These are phyloP conservation scores for Pestalotiopsis sp. DNA, from an alignment of 2,329 filamentous ascomycete genomes.

Conservation along the genomic window DNA sequence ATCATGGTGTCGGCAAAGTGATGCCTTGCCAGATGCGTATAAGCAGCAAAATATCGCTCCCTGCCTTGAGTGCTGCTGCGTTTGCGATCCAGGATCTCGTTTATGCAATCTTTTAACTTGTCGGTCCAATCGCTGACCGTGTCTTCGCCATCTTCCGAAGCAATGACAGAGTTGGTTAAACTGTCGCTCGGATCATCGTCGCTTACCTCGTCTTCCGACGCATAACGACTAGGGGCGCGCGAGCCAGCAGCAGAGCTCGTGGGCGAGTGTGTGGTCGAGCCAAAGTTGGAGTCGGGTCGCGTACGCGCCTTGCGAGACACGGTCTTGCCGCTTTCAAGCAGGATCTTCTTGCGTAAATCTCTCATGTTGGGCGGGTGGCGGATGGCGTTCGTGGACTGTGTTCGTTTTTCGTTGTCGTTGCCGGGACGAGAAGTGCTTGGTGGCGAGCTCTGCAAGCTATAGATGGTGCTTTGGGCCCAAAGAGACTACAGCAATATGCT, in stretches of 20 bases:
- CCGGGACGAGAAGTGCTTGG: not conserved
- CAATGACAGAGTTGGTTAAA: constrained; percentile 49
- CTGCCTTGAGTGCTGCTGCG: constrained; percentile 73
- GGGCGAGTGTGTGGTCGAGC: constrained; percentile 61
- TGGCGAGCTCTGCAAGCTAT: not conserved
- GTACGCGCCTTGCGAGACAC: constrained; percentile 68
- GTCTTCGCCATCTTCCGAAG: constrained; percentile 69
- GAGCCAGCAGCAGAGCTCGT: constrained; percentile 59
- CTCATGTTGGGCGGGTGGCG: constrained; percentile 51
- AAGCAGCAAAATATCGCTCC: constrained; percentile 64
- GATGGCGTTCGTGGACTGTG: not conserved
- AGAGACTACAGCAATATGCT: not conserved
- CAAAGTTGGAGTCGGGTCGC: constrained; percentile 55
- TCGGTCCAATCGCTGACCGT: constrained; percentile 61
- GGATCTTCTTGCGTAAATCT: constrained; percentile 68
- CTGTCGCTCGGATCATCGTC: constrained; percentile 56
- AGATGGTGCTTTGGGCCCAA: not conserved
- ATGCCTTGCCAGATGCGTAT: constrained; percentile 67
- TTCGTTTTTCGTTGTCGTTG: not conserved
- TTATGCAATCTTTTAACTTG: constrained; percentile 66
- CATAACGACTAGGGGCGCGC: constrained; percentile 61
- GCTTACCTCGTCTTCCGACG: constrained; percentile 66
- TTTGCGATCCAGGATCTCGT: constrained; percentile 75
- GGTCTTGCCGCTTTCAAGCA: constrained; percentile 72
- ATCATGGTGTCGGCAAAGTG: constrained; percentile 69